Evolutionary conservation across 768 basidiomycete species (phyloP).

Genomic region (Leccinum incarnatum): DNA sequence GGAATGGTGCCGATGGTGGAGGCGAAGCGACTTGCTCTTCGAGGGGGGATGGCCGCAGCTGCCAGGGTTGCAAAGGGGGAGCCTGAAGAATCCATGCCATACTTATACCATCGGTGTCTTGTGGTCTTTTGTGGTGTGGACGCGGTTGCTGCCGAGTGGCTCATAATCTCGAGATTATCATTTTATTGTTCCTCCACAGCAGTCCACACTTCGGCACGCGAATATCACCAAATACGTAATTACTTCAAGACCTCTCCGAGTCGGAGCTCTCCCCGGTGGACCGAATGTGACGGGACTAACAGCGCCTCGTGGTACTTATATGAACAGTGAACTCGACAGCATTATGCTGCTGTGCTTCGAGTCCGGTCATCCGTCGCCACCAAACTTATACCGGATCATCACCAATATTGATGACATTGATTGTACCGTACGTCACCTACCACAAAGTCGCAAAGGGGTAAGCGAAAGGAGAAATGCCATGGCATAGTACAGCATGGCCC

Average conservation of each 20-base stretch:
- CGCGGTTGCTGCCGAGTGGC: constrained; percentile 22
- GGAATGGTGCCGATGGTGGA: neutral
- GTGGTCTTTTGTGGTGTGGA: constrained; percentile 19
- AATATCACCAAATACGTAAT: neutral
- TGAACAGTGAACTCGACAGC: neutral
- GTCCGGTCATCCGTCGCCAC: no score
- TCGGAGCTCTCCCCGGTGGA: neutral
- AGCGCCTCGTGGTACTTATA: neutral
- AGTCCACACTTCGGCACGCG: constrained; percentile 2
- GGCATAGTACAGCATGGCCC: neutral
- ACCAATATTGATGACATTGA: neutral
- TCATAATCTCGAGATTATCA: constrained; percentile 2
- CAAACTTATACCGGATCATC: neutral
- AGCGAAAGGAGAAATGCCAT: neutral
- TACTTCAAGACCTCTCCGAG: neutral
- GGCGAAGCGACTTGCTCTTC: neutral
- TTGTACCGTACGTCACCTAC: neutral
- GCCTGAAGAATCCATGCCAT: neutral
- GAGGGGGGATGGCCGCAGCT: constrained; percentile 2
- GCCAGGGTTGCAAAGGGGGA: constrained; percentile 1
- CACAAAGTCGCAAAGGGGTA: neutral
- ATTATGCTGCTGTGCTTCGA: neutral
- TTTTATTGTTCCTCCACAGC: constrained; percentile 16
- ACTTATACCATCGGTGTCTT: constrained; percentile 20
- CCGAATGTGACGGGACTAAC: neutral